phyloP scores from a whole-genome alignment of 1,139 yeast species.

The Candida sojae region DNA sequence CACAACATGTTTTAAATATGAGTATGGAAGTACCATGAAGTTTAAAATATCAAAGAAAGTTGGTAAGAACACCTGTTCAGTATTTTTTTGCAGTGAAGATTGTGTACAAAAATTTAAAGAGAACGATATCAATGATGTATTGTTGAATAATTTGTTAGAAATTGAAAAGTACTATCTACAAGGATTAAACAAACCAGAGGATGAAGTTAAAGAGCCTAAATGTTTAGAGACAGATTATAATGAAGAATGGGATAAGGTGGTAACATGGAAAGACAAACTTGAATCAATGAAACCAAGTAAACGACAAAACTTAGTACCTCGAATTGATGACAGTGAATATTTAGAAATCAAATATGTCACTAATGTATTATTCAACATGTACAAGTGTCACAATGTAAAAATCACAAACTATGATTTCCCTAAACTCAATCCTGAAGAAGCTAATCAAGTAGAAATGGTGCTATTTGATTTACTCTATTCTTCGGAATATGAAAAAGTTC shows the following conservation, averaged over 20 bases:
- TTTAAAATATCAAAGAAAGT: constrained; percentile 45
- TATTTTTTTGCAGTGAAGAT: constrained; percentile 57
- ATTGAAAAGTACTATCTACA: constrained; percentile 27
- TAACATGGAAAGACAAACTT: constrained; percentile 38
- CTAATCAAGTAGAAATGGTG: constrained; percentile 21
- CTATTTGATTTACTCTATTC: constrained; percentile 54
- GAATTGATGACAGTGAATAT: constrained; percentile 38
- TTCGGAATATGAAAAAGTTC: constrained; percentile 52
- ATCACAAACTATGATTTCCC: constrained; percentile 7
- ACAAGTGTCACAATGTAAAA: constrained; percentile 12
- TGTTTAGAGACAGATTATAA: constrained; percentile 19
- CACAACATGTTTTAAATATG: constrained; percentile 53
- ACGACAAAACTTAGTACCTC: constrained; percentile 29
- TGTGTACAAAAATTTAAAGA: constrained; percentile 41
- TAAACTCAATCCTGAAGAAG: constrained; percentile 14
- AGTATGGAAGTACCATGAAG: constrained; percentile 51
- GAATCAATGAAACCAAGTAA: constrained; percentile 28
- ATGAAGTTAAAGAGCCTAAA: constrained; percentile 17
- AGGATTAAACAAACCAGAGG: constrained; percentile 26
- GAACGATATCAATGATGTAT: constrained; percentile 23
- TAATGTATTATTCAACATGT: constrained; percentile 30
- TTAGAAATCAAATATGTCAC: constrained; percentile 39
- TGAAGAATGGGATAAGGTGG: constrained; percentile 30
- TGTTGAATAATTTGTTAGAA: constrained; percentile 23
- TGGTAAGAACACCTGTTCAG: constrained; percentile 49